These are phyloP conservation scores for Heracleum sosnowskyi DNA, from an alignment of 129 eudicot species.

Conservation along the genomic window DNA sequence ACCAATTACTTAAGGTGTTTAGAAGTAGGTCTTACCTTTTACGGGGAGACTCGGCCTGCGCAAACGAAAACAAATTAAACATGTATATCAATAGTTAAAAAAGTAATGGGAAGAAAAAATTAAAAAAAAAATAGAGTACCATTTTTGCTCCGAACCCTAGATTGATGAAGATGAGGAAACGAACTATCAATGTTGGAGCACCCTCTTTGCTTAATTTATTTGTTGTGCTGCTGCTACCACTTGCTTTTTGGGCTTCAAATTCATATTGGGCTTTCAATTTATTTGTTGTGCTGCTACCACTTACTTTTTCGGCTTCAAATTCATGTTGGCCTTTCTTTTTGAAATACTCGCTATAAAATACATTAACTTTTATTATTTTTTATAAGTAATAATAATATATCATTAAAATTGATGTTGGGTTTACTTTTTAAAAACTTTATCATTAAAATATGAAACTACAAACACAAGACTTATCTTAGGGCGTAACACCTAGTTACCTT, in stretches of 20 bases:
- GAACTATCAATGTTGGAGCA: neutral
- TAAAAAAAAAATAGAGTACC: neutral
- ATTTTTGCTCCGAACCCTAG: neutral
- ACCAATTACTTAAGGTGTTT: neutral
- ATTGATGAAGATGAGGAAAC: neutral
- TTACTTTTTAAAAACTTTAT: no score
- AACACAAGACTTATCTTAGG: no score
- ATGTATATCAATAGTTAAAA: neutral
- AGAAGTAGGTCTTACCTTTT: slow-evolving; percentile 49
- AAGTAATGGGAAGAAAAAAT: neutral
- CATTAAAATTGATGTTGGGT: no score
- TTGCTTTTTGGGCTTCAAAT: neutral
- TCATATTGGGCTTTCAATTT: neutral
- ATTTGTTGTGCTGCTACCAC: no score
- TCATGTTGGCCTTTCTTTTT: neutral
- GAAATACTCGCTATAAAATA: no score
- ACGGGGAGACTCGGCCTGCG: slow-evolving; percentile 80
- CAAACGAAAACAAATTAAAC: neutral
- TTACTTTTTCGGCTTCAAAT: neutral
- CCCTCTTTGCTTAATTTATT: neutral
- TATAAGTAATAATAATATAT: no score
- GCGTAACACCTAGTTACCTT: no score
- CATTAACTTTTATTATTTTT: no score
- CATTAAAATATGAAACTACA: no score
- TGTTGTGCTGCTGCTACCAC: no score